A percentile compares a stretch with the other conserved stretches of the same genome.
These are phyloP conservation scores for Jatropha curcas DNA, from an alignment of 345 rosid genomes.

Conservation along the genomic window DNA sequence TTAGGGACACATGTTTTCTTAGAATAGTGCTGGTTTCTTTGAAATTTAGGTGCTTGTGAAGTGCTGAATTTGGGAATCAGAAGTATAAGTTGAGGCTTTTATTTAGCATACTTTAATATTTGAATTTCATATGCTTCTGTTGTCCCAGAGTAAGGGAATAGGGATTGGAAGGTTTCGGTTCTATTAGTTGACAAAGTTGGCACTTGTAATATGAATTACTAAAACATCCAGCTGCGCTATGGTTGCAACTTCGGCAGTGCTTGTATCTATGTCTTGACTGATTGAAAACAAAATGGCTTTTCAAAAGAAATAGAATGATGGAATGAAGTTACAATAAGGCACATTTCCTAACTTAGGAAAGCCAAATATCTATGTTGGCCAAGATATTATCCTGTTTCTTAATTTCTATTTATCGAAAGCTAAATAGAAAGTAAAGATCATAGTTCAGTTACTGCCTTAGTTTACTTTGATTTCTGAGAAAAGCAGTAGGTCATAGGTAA, in stretches of 20 bases:
- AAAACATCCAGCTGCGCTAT: background rate
- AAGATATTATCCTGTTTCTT: slow-evolving; percentile 1
- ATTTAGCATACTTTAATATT: background rate
- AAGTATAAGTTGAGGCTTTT: background rate
- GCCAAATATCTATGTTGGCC: background rate
- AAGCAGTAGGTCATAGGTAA: background rate
- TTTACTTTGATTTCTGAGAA: background rate
- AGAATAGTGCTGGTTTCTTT: slow-evolving; percentile 1
- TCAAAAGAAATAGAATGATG: background rate
- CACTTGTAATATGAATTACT: background rate
- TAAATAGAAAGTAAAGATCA: background rate
- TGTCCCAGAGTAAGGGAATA: background rate
- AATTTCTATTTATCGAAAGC: background rate
- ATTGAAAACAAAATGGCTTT: background rate
- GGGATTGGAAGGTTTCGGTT: background rate
- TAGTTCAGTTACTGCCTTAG: background rate
- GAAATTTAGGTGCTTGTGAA: background rate
- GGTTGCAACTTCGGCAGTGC: background rate
- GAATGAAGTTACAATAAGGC: background rate
- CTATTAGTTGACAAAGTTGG: background rate
- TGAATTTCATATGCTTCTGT: background rate
- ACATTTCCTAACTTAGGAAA: background rate
- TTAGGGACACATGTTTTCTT: background rate
- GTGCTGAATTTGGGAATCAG: background rate
- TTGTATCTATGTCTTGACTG: background rate